Conservation (phyloP, 176 grass and related monocot genomes). For the Carex littledalei region DNA sequence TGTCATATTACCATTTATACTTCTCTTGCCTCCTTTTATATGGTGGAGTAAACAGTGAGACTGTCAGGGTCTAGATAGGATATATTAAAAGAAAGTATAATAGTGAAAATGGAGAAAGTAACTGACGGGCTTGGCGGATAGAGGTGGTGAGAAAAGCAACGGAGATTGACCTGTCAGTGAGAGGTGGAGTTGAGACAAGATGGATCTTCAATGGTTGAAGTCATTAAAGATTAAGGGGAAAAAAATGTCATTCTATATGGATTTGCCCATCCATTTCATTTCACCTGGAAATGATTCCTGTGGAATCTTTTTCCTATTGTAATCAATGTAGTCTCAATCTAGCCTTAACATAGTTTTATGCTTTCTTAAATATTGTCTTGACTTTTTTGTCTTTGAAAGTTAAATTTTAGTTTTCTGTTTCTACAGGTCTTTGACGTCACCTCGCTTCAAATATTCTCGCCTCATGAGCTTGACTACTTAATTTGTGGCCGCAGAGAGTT, state of each 20-base stretch:
- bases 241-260: neutral
- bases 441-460: conserved; percentile 74
- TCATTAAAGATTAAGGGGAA: neutral
- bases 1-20: neutral
- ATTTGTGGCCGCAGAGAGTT: conserved; percentile 75
- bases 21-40: neutral
- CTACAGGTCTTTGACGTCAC: conserved; percentile 74
- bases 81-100: neutral
- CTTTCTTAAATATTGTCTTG: neutral
- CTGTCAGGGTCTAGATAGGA: neutral
- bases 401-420: neutral
- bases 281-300: neutral
- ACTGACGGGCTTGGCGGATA: neutral
- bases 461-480: conserved; percentile 76
- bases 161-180: neutral
- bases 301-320: neutral
- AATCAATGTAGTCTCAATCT: neutral
- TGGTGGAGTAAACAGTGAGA: neutral
- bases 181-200: neutral
- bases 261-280: neutral
- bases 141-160: neutral
- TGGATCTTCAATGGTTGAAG: neutral
- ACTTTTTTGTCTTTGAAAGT: neutral
- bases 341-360: neutral
- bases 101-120: neutral